Evolutionary conservation across 495 filamentous ascomycete genomes (phyloP).

Genomic region (Aspergillus coremiiformis): DNA sequence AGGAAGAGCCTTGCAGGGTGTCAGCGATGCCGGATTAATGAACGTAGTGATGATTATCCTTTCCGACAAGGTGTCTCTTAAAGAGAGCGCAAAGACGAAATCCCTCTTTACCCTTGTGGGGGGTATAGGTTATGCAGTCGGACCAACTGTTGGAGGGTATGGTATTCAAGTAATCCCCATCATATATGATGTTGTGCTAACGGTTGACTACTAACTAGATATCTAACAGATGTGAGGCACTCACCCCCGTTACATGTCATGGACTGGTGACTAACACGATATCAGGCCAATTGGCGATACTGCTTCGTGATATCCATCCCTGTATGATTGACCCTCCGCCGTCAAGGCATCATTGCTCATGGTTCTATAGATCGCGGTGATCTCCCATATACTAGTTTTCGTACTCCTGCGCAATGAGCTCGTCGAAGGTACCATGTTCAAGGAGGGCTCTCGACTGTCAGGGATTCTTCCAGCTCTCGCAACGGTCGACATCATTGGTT

Average conservation of each 20-base stretch:
- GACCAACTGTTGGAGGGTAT: constrained; percentile 47
- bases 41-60: constrained; percentile 49
- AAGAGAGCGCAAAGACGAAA: constrained; percentile 52
- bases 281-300: constrained; percentile 47
- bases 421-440: constrained; percentile 20
- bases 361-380: constrained; percentile 20
- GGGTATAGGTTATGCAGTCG: constrained; percentile 45
- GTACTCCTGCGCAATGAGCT: constrained; percentile 32
- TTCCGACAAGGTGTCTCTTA: constrained; percentile 48
- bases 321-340: constrained; percentile 22
- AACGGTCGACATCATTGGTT: constrained; percentile 49
- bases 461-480: constrained; percentile 30
- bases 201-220: constrained; percentile 12
- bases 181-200: background rate
- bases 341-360: background rate
- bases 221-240: constrained; percentile 19
- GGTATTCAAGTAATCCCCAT: background rate
- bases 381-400: constrained; percentile 22
- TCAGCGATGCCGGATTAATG: constrained; percentile 46
- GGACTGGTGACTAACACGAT: constrained; percentile 17
- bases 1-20: constrained; percentile 51
- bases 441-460: constrained; percentile 12
- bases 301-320: constrained; percentile 53
- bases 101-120: constrained; percentile 46
- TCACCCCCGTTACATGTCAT: background rate